These are phyloP conservation scores for Corynespora cassiicola DNA, from an alignment of 2,329 filamentous ascomycete genomes.

Conservation along the genomic window DNA sequence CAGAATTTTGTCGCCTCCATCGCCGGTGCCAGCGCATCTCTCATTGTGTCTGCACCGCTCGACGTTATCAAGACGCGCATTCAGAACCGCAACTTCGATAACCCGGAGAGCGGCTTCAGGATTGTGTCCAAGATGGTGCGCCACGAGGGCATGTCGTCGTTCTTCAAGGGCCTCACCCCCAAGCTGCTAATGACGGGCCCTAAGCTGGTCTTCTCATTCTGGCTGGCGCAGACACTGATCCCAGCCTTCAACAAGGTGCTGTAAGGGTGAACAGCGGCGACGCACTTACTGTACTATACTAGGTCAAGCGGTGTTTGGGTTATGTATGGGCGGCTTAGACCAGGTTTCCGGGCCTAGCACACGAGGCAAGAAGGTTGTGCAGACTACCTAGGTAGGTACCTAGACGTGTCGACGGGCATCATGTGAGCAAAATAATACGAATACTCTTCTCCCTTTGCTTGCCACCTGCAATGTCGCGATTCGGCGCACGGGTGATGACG, in stretches of 20 bases:
- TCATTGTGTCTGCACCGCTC: constrained; percentile 96
- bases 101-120: constrained; percentile 90
- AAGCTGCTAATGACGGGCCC: constrained; percentile 99
- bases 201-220: constrained; percentile 99
- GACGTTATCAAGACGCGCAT: constrained; percentile 98
- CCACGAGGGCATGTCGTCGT: constrained; percentile 83
- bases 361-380: constrained; percentile 1
- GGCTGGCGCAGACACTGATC: constrained; percentile 97
- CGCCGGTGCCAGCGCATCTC: constrained; percentile 90
- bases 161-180: constrained; percentile 97
- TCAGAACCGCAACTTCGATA: constrained; percentile 98
- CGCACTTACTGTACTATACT: constrained; percentile 33
- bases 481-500: no score
- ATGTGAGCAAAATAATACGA: no score
- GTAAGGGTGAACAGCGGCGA: constrained; percentile 43
- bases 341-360: constrained; percentile 15
- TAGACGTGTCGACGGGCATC: no score
- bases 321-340: constrained; percentile 23
- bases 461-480: no score
- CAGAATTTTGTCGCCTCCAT: constrained; percentile 99
- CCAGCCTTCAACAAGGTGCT: constrained; percentile 81
- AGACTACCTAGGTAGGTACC: no score
- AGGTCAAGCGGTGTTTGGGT: constrained; percentile 19
- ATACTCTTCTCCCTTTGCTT: no score
- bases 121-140: constrained; percentile 93